A percentile compares a stretch with the other conserved stretches of the same genome.
These are phyloP conservation scores for Lipomyces anomalus DNA, from an alignment of 805 yeast species.

Conservation along the genomic window DNA sequence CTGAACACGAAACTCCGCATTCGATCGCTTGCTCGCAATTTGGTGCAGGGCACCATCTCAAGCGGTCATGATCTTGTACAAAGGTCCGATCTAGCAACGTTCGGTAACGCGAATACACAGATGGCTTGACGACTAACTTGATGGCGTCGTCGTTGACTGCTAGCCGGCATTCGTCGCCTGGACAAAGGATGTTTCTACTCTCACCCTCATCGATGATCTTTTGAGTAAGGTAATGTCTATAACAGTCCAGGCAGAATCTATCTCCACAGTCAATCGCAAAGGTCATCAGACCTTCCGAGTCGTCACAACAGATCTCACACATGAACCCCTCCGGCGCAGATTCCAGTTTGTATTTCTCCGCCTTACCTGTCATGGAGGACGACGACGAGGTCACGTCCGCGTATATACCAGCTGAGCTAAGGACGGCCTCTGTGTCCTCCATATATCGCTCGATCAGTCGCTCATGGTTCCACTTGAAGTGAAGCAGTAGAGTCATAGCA, in stretches of 20 bases:
- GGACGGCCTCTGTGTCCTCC: conserved; percentile 38
- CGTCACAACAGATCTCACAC: conserved; percentile 74
- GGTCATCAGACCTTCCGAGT: conserved; percentile 34
- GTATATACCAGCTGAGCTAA: conserved; percentile 34
- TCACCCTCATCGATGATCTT: conserved; percentile 35
- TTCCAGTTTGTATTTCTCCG: conserved; percentile 19
- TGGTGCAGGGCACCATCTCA: conserved; percentile 79
- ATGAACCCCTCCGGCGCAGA: conserved; percentile 32
- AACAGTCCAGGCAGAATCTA: conserved; percentile 64
- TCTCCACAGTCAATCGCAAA: conserved; percentile 66
- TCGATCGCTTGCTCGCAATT: conserved; percentile 63
- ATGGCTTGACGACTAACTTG: conserved; percentile 36
- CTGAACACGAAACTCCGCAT: conserved; percentile 29
- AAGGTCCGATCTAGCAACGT: conserved; percentile 36
- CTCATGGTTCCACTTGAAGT: conserved; percentile 56
- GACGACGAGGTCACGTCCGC: neutral
- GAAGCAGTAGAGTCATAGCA: conserved; percentile 42
- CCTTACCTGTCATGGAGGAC: neutral
- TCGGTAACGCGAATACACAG: conserved; percentile 26
- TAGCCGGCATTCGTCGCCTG: conserved; percentile 49
- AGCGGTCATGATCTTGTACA: conserved; percentile 46
- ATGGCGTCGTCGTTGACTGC: conserved; percentile 33
- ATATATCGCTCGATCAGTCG: conserved; percentile 51
- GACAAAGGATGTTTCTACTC: conserved; percentile 52
- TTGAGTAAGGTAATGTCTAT: conserved; percentile 50